Base-by-base conservation (phyloP, 2,329 filamentous ascomycete species). In the Fusarium sp. region DNA sequence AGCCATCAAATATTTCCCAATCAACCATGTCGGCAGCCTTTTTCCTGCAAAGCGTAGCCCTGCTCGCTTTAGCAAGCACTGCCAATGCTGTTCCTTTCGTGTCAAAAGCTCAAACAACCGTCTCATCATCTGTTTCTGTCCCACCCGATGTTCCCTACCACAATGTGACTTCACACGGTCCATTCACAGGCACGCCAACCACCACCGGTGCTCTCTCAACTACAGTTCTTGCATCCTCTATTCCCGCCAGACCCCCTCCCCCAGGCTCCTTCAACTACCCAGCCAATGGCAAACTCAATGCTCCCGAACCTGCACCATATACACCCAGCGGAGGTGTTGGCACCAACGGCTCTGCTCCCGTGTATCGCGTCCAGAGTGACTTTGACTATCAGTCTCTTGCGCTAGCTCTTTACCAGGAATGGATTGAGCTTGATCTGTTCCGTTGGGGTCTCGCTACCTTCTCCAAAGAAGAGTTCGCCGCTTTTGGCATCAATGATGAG, bases 381-480 rank as follows among this genome's bases (percentile, higher is more conserved):
- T 96, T 94, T 74, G 93, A 96, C 77, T 96, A 90, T 75, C 85
- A 95, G 76, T 94, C 91, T 0, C 84, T 96, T 29, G 85, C 88
- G 1, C 82, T 96, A 14, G 91, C 86, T 14, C 81, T 95, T 0
- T 94, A 95, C 75, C 90, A 94, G 72, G 92, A 96, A 78, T 96
- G 88, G 86, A 93, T 95, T 53, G 92, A 96, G 79, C 83, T 96
- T 2, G 93, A 96, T 75, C 84, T 93, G 15, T 96, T 96, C 84
- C 89, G 92, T 77, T 88, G 91, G 74, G 92, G 90, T 15, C 84
- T 96, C 5, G 87, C 86, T 0, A 86, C 82, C 0, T 96, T 92
- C 78, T 88, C 87, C 2, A 86, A 83, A 1, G 82, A 87, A 31
- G 90, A 96, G 17, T 96, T 94, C 69, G 81, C 87, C 9, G 86